These are phyloP conservation scores for Diutina scorzettiae DNA, from an alignment of 1,139 yeast species.

Conservation along the genomic window DNA sequence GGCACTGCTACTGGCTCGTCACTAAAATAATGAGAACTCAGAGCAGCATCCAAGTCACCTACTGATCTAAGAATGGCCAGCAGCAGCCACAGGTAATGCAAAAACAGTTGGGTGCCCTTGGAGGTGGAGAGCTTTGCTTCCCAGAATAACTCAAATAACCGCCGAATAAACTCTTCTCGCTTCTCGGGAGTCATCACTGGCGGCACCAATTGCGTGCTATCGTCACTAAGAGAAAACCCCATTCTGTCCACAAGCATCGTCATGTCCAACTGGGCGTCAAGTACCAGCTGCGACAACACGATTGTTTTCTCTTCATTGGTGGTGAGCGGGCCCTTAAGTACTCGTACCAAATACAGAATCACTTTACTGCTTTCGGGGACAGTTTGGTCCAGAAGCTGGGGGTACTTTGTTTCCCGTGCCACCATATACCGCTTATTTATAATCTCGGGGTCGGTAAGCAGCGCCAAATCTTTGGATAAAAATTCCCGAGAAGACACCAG, in stretches of 20 bases:
- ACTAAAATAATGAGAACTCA: not conserved
- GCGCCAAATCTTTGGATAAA: slow-evolving; percentile 15
- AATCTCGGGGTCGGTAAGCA: slow-evolving; percentile 16
- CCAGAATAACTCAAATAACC: not conserved
- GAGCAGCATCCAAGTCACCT: not conserved
- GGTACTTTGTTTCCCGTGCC: not conserved
- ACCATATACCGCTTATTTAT: slow-evolving; percentile 20
- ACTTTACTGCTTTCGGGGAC: slow-evolving; percentile 44
- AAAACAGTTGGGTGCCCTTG: not conserved
- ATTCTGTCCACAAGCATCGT: slow-evolving; percentile 35
- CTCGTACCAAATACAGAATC: slow-evolving; percentile 43
- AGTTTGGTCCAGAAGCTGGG: slow-evolving; percentile 13
- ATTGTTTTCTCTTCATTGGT: slow-evolving; percentile 37
- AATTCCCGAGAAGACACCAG: slow-evolving; percentile 24
- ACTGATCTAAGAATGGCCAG: not conserved
- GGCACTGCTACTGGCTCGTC: not conserved
- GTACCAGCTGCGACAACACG: slow-evolving; percentile 31
- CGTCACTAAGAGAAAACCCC: slow-evolving; percentile 28
- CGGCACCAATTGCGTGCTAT: slow-evolving; percentile 41
- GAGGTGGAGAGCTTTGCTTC: not conserved
- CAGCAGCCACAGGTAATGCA: slow-evolving; percentile 1
- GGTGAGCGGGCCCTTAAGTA: slow-evolving; percentile 49
- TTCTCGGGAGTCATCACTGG: slow-evolving; percentile 25
- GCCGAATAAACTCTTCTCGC: not conserved
- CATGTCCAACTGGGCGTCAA: slow-evolving; percentile 47